phyloP scores from a whole-genome alignment of 139 green algal genomes.

The Deuterostichococcus epilithicus region DNA sequence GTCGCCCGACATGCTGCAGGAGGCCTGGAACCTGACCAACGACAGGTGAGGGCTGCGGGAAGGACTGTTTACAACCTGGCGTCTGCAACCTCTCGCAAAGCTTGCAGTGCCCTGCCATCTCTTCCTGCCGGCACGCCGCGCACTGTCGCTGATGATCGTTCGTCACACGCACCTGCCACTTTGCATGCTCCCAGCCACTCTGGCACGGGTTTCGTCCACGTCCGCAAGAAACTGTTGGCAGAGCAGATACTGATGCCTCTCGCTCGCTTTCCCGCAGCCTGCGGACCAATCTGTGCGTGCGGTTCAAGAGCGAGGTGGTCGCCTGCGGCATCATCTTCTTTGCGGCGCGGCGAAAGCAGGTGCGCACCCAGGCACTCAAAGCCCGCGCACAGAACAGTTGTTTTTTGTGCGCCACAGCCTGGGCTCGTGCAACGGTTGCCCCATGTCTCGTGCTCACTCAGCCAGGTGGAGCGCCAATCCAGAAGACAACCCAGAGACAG shows the following conservation, averaged over 20 bases:
- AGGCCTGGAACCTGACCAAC: constrained; percentile 86
- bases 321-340: constrained; percentile 87
- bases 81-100: not conserved
- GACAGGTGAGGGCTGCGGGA: constrained; percentile 61
- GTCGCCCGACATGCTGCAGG: constrained; percentile 48
- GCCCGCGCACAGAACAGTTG: not conserved
- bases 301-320: constrained; percentile 72
- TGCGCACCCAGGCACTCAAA: constrained; percentile 12
- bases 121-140: too few relatives aligned
- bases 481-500: not conserved
- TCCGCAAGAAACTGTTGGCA: too few relatives aligned
- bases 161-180: too few relatives aligned
- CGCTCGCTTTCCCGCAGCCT: constrained; percentile 42
- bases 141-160: too few relatives aligned
- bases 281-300: constrained; percentile 84
- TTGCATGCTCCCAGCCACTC: too few relatives aligned
- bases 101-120: not conserved
- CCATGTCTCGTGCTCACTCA: not conserved
- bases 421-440: not conserved
- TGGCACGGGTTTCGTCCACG: too few relatives aligned
- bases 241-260: not conserved
- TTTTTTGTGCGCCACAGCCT: not conserved
- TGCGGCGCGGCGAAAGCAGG: constrained; percentile 62
- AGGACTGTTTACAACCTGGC: not conserved
- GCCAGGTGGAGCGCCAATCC: not conserved